phyloP scores from a whole-genome alignment of 2,329 filamentous ascomycete genomes.

The Stemphylium vesicarium region DNA sequence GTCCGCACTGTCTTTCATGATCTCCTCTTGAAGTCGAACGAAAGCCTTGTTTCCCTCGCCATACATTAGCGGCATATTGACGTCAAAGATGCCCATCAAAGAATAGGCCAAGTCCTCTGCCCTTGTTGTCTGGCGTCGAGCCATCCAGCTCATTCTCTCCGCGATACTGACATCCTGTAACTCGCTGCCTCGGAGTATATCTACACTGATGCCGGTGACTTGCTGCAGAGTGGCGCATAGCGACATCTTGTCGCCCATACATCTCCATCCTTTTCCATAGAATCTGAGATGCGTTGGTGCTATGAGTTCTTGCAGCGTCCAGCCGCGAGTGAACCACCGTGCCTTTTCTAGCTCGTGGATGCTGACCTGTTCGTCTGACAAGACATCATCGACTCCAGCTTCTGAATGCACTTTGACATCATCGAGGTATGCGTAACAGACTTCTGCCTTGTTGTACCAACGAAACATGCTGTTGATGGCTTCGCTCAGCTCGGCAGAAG shows the following conservation, averaged over 20 bases:
- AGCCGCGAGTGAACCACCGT: slow-evolving; percentile 1
- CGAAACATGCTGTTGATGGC: slow-evolving; percentile 8
- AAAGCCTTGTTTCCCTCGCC: slow-evolving; percentile 38
- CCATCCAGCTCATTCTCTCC: slow-evolving; percentile 3
- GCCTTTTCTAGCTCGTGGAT: not conserved
- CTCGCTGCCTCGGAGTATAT: not conserved
- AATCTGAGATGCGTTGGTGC: not conserved
- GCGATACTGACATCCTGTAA: not conserved
- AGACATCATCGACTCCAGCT: not conserved
- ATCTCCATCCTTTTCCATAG: not conserved
- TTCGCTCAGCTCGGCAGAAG: slow-evolving; percentile 6
- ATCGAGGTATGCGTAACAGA: not conserved
- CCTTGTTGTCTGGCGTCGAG: not conserved
- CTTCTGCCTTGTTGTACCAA: not conserved
- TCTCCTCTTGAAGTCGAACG: slow-evolving; percentile 27
- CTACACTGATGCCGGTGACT: not conserved
- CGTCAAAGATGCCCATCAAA: not conserved
- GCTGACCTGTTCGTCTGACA: not conserved
- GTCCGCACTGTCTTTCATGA: slow-evolving; percentile 19
- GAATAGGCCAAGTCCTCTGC: not conserved
- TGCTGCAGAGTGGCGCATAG: not conserved
- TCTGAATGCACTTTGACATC: not conserved
- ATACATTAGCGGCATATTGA: slow-evolving; percentile 39
- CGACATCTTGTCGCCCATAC: not conserved
- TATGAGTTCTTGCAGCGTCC: slow-evolving; percentile 1